Evolutionary conservation across 768 basidiomycete species (phyloP), one percentile per base, ranked within the genome.

Genomic region (Mycena capillaripes): DNA sequence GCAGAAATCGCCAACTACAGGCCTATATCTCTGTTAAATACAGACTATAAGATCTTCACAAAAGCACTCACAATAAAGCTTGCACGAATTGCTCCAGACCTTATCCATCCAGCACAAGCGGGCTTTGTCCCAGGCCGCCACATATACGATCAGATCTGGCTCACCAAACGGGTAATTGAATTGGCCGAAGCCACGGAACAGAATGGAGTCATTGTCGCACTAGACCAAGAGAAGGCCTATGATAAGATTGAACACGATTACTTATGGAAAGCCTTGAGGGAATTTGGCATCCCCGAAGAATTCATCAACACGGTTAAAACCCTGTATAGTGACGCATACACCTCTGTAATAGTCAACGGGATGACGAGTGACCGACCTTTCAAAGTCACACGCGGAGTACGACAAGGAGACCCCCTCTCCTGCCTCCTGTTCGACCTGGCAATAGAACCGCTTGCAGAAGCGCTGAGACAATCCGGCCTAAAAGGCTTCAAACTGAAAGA

Each of bases 81-180:
- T 7, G 36, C 36, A 38, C 6, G 36, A 38, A 14, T 38, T 38
- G 36, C 36, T 14, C 36, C 36, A 14, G 36, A 38, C 36, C 14
- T 38, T 6, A 59, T 62, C 5, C 63, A 78, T 65, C 77, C 44
- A 46, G 44, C 44, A n/a, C 44, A 73, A 23, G 72, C 58, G 30
- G 80, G 79, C 0, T 82, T 83, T 2, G 46, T 83, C 0, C 76
- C 66, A 10, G 69, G 69, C 7, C 21, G 62, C 30, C 36, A 61
- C 19, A 61, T 61, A 1, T 44, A 48, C 11, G 60, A 61, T 21
- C 60, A 61, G 21, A 48, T 61, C 38, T 44, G 60, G 40, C 12
- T 61, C 25, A 44, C 40, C 5, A 42, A 61, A 16, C 36, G 36
- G 8, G 14, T 38, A 38, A 61, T 61, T 2, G 40, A 42, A 14